Evolutionary conservation across 1,284 basidiomycete genomes (phyloP).

Genomic region (Hemileccinum hortonii): DNA sequence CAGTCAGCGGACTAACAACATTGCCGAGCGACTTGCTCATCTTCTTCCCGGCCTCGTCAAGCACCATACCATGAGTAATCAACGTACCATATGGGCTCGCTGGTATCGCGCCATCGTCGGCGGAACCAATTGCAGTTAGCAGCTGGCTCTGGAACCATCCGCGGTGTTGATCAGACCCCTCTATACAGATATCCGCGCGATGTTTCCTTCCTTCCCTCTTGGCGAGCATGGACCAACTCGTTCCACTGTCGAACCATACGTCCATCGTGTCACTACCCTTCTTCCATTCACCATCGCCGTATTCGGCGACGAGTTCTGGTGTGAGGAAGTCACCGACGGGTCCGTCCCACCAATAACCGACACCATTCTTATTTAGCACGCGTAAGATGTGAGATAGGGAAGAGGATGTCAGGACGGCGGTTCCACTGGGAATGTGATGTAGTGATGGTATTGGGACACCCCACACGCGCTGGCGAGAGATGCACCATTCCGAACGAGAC

Average conservation of each 20-base stretch:
- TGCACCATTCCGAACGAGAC: constrained; percentile 97
- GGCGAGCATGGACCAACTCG: constrained; percentile 85
- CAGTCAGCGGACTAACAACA: constrained; percentile 79
- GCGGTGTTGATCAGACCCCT: constrained; percentile 97
- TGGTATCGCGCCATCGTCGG: constrained; percentile 30
- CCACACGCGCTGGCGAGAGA: constrained; percentile 97
- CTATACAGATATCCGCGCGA: constrained; percentile 87
- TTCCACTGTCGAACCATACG: constrained; percentile 99
- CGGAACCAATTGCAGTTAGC: constrained; percentile 74
- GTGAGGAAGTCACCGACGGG: constrained; percentile 82
- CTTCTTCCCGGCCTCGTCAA: constrained; percentile 90
- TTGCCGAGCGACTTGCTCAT: constrained; percentile 99
- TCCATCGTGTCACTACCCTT: constrained; percentile 96
- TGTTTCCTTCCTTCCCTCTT: constrained; percentile 34
- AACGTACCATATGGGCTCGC: constrained; percentile 77
- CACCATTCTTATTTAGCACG: constrained; percentile 73
- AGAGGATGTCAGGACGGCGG: constrained; percentile 64
- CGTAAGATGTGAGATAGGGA: constrained; percentile 79
- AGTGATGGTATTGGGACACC: constrained; percentile 96
- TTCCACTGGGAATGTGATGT: constrained; percentile 65
- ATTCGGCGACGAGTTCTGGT: constrained; percentile 49
- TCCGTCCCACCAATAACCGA: constrained; percentile 91
- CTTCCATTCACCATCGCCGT: constrained; percentile 50
- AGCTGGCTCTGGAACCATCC: constrained; percentile 99
- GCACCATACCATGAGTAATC: constrained; percentile 96